Evolutionary conservation across 1,139 yeast genomes (phyloP).

Genomic region (Candida mesenterica): DNA sequence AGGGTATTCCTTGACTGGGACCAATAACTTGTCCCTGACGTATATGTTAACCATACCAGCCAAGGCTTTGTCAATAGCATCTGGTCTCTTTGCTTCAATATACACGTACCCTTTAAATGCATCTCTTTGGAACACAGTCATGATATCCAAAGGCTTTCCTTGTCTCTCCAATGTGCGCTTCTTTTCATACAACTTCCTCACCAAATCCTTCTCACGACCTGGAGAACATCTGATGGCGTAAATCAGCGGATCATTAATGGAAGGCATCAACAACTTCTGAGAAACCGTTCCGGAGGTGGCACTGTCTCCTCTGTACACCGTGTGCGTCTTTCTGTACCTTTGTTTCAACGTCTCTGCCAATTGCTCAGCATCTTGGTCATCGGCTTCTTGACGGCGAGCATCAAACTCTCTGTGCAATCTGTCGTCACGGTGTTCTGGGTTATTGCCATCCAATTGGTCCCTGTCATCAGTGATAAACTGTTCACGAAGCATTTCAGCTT

Average conservation of each 20-base stretch:
- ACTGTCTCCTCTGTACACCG: slow-evolving; percentile 85
- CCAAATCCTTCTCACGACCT: slow-evolving; percentile 90
- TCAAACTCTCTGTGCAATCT: slow-evolving; percentile 90
- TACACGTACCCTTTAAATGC: slow-evolving; percentile 88
- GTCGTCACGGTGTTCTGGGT: slow-evolving; percentile 51
- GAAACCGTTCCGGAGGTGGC: slow-evolving; percentile 76
- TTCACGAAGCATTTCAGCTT: slow-evolving; percentile 81
- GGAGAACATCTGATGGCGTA: slow-evolving; percentile 95
- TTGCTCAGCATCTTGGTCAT: slow-evolving; percentile 93
- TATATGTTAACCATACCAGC: slow-evolving; percentile 87
- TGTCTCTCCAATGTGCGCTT: slow-evolving; percentile 67
- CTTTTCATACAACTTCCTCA: slow-evolving; percentile 78
- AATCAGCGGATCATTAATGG: slow-evolving; percentile 93
- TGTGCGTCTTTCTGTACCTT: slow-evolving; percentile 84
- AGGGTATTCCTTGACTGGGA: slow-evolving; percentile 94
- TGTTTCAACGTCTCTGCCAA: slow-evolving; percentile 91
- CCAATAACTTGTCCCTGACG: slow-evolving; percentile 69
- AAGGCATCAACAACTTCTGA: slow-evolving; percentile 88
- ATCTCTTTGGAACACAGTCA: slow-evolving; percentile 94
- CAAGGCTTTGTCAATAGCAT: slow-evolving; percentile 86
- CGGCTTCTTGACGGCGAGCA: slow-evolving; percentile 82
- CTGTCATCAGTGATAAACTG: slow-evolving; percentile 74
- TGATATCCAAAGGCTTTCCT: slow-evolving; percentile 64
- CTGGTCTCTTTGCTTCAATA: slow-evolving; percentile 90
- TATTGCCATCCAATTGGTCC: slow-evolving; percentile 49